Evolutionary conservation across 352 stramenopile species (phyloP), one percentile per base, ranked within the genome.

Genomic region (Phytopythium helicoides): DNA sequence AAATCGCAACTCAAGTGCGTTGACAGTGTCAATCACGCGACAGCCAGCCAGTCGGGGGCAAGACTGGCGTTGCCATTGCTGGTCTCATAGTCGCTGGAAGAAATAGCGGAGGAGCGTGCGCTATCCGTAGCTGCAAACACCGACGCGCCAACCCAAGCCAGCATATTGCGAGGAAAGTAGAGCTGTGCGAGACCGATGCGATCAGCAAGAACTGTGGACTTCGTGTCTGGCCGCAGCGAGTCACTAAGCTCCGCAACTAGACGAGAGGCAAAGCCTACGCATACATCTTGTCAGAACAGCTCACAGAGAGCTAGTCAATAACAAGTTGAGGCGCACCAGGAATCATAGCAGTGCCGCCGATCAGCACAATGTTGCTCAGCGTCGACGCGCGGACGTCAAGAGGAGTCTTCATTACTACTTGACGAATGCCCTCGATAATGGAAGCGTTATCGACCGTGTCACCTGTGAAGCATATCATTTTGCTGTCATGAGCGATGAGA

Each of bases 281-380:
- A 4, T 33, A 6, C 10, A 3, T 11, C 12, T 12, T 41, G 22
- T 52, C 28, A 48, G n/a, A 14, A 31, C 1, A 23, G 18, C 9
- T 51, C 49, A 52, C 14, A 62, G 28, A 9, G 28, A 19, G 31
- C 10, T 9, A 7, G 45, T 60, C n/a, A n/a, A n/a, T n/a, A n/a
- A n/a, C n/a, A n/a, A n/a, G n/a, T n/a, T n/a, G n/a, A n/a, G 6
- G 44, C 47, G 34, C 66, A 86, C 80, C 80, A 51, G 81, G 80
- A 50, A 95, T 67, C 85, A 95, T 95, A 33, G 75, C 67, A 3
- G 71, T 76, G 36, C 85, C 85, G 23, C 85, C 85, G 21, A 92
- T 59, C 14, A 91, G 64, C 7, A 95, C 52, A n/a, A 95, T 35
- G 49, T 89, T 93, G 41, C 81, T 68, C n/a, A 86, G 57, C 67